Conservation (phyloP, 2,329 filamentous ascomycete genomes). For the Lojkania enalia region DNA sequence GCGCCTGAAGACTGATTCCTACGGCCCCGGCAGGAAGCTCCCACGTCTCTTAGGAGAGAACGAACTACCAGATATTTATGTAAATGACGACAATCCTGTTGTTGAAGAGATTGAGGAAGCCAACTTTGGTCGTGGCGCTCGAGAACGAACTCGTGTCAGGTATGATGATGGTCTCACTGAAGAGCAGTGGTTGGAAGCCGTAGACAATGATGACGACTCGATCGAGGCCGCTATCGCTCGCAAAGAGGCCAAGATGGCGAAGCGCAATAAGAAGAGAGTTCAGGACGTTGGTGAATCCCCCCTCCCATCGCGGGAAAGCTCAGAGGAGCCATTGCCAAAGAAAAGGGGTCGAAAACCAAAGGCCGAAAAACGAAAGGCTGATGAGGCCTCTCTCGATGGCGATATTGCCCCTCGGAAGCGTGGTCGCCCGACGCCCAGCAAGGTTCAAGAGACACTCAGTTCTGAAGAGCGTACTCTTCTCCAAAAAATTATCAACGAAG, state of each 20-base stretch:
- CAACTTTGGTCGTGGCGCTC: constrained; percentile 78
- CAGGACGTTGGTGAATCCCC: constrained; percentile 70
- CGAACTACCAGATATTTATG: constrained; percentile 92
- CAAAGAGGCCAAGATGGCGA: constrained; percentile 83
- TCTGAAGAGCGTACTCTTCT: constrained; percentile 73
- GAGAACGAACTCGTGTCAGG: constrained; percentile 90
- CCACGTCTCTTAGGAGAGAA: constrained; percentile 84
- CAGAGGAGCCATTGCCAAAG: constrained; percentile 77
- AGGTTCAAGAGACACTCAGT: constrained; percentile 66
- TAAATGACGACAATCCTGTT: constrained; percentile 81
- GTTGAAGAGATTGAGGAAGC: constrained; percentile 78
- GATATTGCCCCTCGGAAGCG: constrained; percentile 69
- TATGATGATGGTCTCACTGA: constrained; percentile 98
- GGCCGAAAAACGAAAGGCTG: constrained; percentile 85
- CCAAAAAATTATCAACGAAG: constrained; percentile 74
- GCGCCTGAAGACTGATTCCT: constrained; percentile 65
- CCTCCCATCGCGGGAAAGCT: constrained; percentile 76
- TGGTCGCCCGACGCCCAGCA: constrained; percentile 64
- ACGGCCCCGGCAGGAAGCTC: constrained; percentile 71
- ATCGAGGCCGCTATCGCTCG: constrained; percentile 91
- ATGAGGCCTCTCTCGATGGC: constrained; percentile 65
- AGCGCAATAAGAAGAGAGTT: constrained; percentile 74
- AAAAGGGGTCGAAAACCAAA: constrained; percentile 78
- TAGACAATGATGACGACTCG: constrained; percentile 93
- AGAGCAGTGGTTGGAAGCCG: constrained; percentile 98